Conservation (phyloP, 1,139 yeast genomes). For the Candida glucosophila region DNA sequence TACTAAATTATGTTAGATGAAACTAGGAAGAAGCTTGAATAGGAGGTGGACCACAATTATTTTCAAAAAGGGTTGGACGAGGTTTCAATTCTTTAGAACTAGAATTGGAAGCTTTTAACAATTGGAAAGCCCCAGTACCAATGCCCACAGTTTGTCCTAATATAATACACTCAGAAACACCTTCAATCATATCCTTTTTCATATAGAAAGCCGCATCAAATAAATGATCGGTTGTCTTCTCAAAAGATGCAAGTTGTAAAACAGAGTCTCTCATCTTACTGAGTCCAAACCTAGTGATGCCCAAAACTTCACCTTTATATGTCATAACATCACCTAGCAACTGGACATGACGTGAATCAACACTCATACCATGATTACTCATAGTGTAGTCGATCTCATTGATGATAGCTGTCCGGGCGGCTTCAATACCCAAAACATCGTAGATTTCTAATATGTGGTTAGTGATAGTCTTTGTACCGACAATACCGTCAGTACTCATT, state of each 20-base stretch:
- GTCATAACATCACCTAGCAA: constrained; percentile 98
- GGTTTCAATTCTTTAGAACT: constrained; percentile 35
- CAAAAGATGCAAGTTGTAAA: constrained; percentile 92
- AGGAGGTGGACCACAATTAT: constrained; percentile 26
- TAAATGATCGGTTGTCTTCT: constrained; percentile 95
- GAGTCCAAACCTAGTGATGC: constrained; percentile 95
- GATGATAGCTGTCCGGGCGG: constrained; percentile 89
- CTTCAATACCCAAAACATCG: constrained; percentile 92
- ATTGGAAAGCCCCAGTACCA: constrained; percentile 95
- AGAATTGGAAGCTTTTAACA: constrained; percentile 52
- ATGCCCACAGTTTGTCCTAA: constrained; percentile 96
- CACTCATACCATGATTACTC: constrained; percentile 99
- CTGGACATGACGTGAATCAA: constrained; percentile 98
- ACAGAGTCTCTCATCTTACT: constrained; percentile 99
- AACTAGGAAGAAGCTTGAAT: constrained; percentile 10
- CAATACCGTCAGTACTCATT: constrained; percentile 95
- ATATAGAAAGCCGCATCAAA: constrained; percentile 97
- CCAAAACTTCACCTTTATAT: constrained; percentile 94
- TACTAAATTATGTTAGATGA: not conserved
- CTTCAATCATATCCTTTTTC: constrained; percentile 94
- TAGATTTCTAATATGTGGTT: constrained; percentile 90
- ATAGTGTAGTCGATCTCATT: constrained; percentile 94
- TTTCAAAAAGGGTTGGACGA: constrained; percentile 57
- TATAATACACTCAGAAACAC: constrained; percentile 96
- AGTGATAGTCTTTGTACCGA: constrained; percentile 79